Base-by-base conservation (phyloP, 306 rosid species). In the Calophaca sinica region DNA sequence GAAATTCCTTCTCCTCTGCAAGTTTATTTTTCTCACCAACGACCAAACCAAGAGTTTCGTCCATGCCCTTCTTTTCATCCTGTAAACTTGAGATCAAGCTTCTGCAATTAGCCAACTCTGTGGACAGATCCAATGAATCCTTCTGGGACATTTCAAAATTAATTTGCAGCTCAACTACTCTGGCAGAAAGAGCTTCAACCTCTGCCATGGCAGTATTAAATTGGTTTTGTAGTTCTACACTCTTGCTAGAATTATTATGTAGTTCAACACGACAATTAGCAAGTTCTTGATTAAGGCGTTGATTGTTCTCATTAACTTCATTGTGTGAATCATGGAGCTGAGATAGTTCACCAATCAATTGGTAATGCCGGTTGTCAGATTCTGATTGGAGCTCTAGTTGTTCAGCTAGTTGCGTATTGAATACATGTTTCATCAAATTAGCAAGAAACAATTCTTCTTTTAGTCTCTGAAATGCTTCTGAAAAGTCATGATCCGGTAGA, bases 381-480 rank as follows among this genome's bases (percentile, higher is more conserved):
- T 87, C 88, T 69, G 78, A 53, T 70, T 85, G 87, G 59, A 70
- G 85, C 81, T 85, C 90, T 60, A 80, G 82, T 32, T 92, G 93
- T 54, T 90, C 92, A 78, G 84, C 76, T 58, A 86, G 84, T 77
- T 91, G 96, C 83, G 83, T 65, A 77, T 70, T 77, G 76, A 80
- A 81, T 71, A 90, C 70, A 83, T 90, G 89, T 76, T 90, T 84
- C 68, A 80, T 77, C 75, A 81, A 81, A 82, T 75, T 75, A 73
- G 92, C 68, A 51, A 94, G 86, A 73, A 86, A 74, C 53, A 94
- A 64, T 80, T 94, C 93, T 85, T 94, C 98, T 83, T 86, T 88
- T 49, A 94, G 85, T 63, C 80, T 86, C 86, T 87, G 89, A 53
- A 88, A 83, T 33, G 80, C 79, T 74, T 87, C 80, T 44, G 55